These are phyloP conservation scores for Niebla homalea DNA, from an alignment of 495 filamentous ascomycete genomes.

Conservation along the genomic window DNA sequence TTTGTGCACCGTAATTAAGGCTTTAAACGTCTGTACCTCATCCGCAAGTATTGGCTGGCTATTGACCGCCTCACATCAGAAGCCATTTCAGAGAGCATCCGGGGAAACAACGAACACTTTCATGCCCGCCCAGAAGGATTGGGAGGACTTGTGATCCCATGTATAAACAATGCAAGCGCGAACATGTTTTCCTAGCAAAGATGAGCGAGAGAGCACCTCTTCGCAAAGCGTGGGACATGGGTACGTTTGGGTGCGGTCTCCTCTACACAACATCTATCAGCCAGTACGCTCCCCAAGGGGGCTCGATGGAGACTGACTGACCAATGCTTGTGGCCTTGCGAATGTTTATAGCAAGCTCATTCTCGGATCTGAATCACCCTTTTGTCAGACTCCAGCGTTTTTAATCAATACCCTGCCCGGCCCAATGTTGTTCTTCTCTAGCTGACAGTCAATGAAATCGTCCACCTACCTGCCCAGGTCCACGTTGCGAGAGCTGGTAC, in stretches of 20 bases:
- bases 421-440: no score
- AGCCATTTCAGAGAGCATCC: neutral
- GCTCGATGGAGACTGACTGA: conserved; percentile 23
- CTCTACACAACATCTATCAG: conserved; percentile 36
- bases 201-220: neutral
- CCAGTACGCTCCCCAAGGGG: conserved; percentile 2
- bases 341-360: conserved; percentile 89
- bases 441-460: neutral
- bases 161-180: conserved; percentile 96
- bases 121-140: conserved; percentile 94
- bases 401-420: no score
- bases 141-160: conserved; percentile 97
- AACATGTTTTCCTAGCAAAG: conserved; percentile 71
- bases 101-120: conserved; percentile 61
- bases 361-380: conserved; percentile 41
- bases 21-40: conserved; percentile 89
- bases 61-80: conserved; percentile 2
- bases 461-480: conserved; percentile 40
- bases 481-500: conserved; percentile 36
- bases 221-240: conserved; percentile 11
- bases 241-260: conserved; percentile 90
- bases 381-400: neutral
- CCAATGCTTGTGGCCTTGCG: conserved; percentile 87
- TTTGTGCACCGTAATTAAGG: conserved; percentile 85
- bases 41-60: conserved; percentile 94